Evolutionary conservation across 768 basidiomycete genomes (phyloP).

Genomic region (Coprinopsis marcescibilis): DNA sequence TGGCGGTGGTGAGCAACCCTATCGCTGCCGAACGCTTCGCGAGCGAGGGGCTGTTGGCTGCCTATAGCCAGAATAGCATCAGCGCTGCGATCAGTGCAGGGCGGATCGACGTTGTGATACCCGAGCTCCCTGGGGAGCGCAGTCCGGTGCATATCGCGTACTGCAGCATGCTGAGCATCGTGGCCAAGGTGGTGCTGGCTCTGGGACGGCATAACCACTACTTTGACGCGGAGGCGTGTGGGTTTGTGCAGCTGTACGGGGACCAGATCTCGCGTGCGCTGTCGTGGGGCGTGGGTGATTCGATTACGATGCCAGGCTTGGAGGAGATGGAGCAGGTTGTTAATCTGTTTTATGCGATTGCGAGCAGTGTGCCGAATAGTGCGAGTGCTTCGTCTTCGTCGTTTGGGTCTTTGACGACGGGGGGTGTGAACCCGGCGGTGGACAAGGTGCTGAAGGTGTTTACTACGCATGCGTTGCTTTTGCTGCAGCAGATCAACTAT

Average conservation of each 20-base stretch:
- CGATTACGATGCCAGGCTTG: conserved; percentile 69
- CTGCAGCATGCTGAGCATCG: conserved; percentile 77
- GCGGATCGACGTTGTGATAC: conserved; percentile 55
- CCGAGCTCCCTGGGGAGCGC: conserved; percentile 68
- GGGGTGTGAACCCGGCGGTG: conserved; percentile 46
- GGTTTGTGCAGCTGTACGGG: conserved; percentile 79
- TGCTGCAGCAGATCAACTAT: conserved; percentile 86
- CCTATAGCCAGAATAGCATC: conserved; percentile 81
- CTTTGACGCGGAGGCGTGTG: conserved; percentile 81
- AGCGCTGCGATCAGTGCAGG: conserved; percentile 74
- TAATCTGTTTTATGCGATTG: conserved; percentile 71
- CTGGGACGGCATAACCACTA: conserved; percentile 64
- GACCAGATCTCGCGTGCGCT: conserved; percentile 73
- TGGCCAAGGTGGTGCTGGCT: conserved; percentile 63
- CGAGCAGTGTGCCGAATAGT: conserved; percentile 45
- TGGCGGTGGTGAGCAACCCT: conserved; percentile 71
- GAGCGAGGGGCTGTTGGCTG: conserved; percentile 71
- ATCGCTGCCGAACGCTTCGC: conserved; percentile 82
- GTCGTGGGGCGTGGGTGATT: conserved; percentile 75
- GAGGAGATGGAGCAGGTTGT: conserved; percentile 82
- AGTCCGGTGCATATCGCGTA: conserved; percentile 79
- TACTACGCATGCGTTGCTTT: conserved; percentile 57
- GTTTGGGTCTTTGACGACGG: too few species aligned
- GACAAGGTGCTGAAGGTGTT: conserved; percentile 66
- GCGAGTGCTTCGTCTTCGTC: too few species aligned